phyloP scores from a whole-genome alignment of 2,329 filamentous ascomycete species.

The Metarhizium rileyi region DNA sequence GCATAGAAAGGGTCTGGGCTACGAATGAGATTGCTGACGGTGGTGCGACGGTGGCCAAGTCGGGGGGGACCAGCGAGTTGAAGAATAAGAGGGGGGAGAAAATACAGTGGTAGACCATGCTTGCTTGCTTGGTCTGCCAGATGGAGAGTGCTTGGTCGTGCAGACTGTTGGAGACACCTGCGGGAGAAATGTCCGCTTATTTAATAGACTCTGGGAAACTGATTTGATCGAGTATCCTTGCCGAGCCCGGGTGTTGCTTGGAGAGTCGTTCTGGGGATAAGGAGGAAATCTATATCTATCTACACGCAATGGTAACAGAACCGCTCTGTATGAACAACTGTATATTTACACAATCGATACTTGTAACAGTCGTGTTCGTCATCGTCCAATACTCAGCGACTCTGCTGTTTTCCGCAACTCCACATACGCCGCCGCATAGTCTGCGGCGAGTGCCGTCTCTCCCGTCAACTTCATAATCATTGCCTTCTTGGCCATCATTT shows the following conservation, averaged over 20 bases:
- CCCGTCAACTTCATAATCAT: constrained; percentile 63
- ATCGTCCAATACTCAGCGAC: constrained; percentile 16
- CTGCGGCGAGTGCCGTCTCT: constrained; percentile 53
- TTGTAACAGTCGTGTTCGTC: not conserved
- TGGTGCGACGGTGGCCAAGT: constrained; percentile 11
- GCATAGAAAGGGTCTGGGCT: constrained; percentile 81
- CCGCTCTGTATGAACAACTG: not conserved
- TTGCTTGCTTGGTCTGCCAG: not conserved
- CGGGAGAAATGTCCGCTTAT: not conserved
- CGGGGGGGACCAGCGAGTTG: constrained; percentile 18
- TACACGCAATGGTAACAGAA: not conserved
- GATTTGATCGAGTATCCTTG: not conserved
- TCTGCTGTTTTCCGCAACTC: constrained; percentile 38
- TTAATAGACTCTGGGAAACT: not conserved
- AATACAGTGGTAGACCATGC: constrained; percentile 27
- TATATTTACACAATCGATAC: not conserved
- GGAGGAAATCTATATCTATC: not conserved
- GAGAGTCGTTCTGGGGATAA: not conserved
- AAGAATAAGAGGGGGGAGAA: constrained; percentile 28
- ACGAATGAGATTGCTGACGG: constrained; percentile 49
- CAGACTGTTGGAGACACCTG: not conserved
- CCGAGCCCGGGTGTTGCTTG: not conserved
- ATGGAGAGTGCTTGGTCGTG: not conserved
- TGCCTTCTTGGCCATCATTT: constrained; percentile 75
- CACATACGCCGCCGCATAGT: constrained; percentile 56